These are phyloP conservation scores for Myriosclerotinia scirpicola DNA, from an alignment of 2,329 filamentous ascomycete species.

Conservation along the genomic window DNA sequence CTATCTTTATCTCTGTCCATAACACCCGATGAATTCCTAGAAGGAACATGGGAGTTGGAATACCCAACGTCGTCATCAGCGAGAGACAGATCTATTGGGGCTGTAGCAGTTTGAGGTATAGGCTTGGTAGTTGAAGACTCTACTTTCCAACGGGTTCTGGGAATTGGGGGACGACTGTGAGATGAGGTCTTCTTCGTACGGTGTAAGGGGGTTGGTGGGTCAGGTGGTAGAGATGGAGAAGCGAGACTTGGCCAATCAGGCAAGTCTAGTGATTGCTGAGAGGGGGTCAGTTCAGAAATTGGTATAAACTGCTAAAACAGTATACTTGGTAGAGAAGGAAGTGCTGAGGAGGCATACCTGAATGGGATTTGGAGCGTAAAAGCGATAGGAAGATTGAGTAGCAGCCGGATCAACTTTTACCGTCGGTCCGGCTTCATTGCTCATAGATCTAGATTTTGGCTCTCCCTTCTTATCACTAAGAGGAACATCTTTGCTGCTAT, in stretches of 20 bases:
- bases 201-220: conserved; percentile 25
- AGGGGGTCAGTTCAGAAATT: neutral
- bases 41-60: conserved; percentile 15
- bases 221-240: conserved; percentile 22
- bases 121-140: conserved; percentile 25
- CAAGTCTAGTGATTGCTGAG: conserved; percentile 36
- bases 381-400: conserved; percentile 32
- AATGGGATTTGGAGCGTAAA: conserved; percentile 37
- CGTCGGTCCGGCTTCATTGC: conserved; percentile 28
- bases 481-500: conserved; percentile 82
- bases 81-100: conserved; percentile 39
- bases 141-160: conserved; percentile 40
- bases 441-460: conserved; percentile 35
- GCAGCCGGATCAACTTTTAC: conserved; percentile 37
- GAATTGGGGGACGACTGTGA: conserved; percentile 35
- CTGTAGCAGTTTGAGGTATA: conserved; percentile 25
- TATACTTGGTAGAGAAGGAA: neutral
- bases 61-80: conserved; percentile 35
- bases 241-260: conserved; percentile 34
- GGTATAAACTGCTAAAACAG: neutral
- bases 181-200: conserved; percentile 32
- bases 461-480: conserved; percentile 46
- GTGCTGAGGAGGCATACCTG: conserved; percentile 30
- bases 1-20: conserved; percentile 22
- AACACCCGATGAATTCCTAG: conserved; percentile 7